Percentiles rank a stretch among this genome's conserved stretches.
Evolutionary conservation across 345 rosid genomes (phyloP).

Genomic region (Aquilaria sinensis): DNA sequence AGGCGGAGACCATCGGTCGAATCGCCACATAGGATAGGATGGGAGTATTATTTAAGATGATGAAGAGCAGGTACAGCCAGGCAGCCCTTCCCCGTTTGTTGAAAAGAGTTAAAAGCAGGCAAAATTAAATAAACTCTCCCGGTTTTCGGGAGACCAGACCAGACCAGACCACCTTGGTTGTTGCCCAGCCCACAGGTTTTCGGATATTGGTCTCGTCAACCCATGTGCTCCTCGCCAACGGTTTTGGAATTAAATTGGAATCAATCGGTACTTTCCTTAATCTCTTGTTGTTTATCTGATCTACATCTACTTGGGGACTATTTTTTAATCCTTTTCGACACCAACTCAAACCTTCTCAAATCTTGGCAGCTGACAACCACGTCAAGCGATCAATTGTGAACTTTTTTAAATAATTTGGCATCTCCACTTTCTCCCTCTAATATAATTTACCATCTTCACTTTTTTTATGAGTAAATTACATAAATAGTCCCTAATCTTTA

Average conservation of each 20-base stretch:
- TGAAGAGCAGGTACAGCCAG: slow-evolving; percentile 13
- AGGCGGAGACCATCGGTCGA: slow-evolving; percentile 73
- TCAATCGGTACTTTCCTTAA: not conserved
- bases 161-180: slow-evolving; percentile 4
- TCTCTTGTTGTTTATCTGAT: not conserved
- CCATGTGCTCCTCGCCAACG: slow-evolving; percentile 25
- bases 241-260: slow-evolving; percentile 18
- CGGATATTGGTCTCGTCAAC: not conserved
- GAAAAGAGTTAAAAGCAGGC: not conserved
- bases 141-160: slow-evolving; percentile 52
- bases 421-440: too few species aligned
- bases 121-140: slow-evolving; percentile 32
- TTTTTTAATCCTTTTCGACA: too few species aligned
- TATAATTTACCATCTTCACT: too few species aligned
- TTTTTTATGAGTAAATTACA: too few species aligned
- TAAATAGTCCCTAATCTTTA: too few species aligned
- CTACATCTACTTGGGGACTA: slow-evolving; percentile 16
- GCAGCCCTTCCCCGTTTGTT: slow-evolving; percentile 14
- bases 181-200: slow-evolving; percentile 31
- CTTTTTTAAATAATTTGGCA: too few species aligned
- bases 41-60: not conserved
- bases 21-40: slow-evolving; percentile 59
- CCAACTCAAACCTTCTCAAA: too few species aligned
- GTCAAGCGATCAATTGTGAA: too few species aligned
- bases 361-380: too few species aligned